Evolutionary conservation across 2,329 filamentous ascomycete species (phyloP).

Genomic region (Aspergillus terreus): DNA sequence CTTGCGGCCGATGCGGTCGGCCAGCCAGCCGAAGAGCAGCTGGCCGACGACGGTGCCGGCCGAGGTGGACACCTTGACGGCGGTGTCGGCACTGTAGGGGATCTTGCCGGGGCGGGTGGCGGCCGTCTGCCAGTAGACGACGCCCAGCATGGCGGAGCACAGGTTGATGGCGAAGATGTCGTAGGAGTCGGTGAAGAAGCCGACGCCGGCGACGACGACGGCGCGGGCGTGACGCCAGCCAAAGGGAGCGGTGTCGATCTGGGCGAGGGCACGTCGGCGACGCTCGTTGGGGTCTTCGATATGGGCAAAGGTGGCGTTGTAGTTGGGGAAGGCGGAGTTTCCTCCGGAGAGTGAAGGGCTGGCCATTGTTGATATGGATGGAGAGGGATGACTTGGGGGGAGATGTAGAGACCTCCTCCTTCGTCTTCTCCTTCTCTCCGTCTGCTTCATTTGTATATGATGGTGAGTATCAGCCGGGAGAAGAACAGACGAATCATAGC

Average conservation of each 20-base stretch:
- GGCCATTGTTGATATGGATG: no score
- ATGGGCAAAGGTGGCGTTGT: conserved; percentile 1
- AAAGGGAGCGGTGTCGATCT: conserved; percentile 77
- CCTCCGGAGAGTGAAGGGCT: no score
- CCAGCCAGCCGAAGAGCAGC: conserved; percentile 72
- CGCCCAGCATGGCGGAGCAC: conserved; percentile 70
- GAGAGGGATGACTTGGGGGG: no score
- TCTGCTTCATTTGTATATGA: no score
- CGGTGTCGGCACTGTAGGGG: conserved; percentile 66
- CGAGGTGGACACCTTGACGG: conserved; percentile 81
- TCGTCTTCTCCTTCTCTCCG: no score
- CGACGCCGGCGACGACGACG: conserved; percentile 73
- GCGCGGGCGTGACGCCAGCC: conserved; percentile 82
- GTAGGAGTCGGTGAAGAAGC: conserved; percentile 86
- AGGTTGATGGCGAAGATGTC: conserved; percentile 76
- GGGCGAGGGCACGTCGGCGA: conserved; percentile 71
- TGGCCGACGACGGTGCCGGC: conserved; percentile 81
- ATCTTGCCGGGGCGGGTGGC: conserved; percentile 44
- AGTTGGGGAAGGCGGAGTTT: no score
- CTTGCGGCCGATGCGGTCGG: conserved; percentile 74
- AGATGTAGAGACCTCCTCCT: no score
- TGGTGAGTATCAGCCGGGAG: no score
- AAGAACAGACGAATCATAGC: no score
- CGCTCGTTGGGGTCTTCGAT: conserved; percentile 69
- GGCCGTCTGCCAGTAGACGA: conserved; percentile 70